A percentile compares a stretch with the other conserved stretches of the same genome.
Conservation (phyloP, 2,329 filamentous ascomycete species). For the Niveomyces coronatus region DNA sequence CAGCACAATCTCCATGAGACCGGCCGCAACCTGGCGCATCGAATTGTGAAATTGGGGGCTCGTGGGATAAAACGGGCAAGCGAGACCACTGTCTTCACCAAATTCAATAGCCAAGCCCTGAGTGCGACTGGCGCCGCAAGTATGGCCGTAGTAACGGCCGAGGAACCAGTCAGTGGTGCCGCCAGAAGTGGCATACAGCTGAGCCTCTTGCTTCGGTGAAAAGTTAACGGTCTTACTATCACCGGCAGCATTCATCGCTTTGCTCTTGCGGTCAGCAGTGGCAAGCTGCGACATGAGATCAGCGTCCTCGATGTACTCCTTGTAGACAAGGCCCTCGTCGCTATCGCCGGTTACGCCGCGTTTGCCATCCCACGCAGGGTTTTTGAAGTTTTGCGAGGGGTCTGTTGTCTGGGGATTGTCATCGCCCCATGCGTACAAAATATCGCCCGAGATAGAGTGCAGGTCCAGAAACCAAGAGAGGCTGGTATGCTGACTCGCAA, state of each 20-base stretch:
- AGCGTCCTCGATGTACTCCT: slow-evolving; percentile 31
- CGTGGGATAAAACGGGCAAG: slow-evolving; percentile 36
- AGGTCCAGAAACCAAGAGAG: slow-evolving; percentile 49
- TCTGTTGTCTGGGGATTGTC: slow-evolving; percentile 39
- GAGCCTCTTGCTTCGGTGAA: slow-evolving; percentile 26
- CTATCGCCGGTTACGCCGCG: slow-evolving; percentile 35
- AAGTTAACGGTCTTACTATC: slow-evolving; percentile 22
- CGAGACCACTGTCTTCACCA: slow-evolving; percentile 20
- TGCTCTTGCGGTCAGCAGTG: slow-evolving; percentile 24
- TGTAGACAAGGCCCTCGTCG: slow-evolving; percentile 26
- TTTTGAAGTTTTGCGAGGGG: slow-evolving; percentile 40
- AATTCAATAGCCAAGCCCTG: slow-evolving; percentile 38
- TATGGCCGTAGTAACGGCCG: slow-evolving; percentile 28
- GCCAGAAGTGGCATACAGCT: slow-evolving; percentile 36
- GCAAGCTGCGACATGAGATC: slow-evolving; percentile 25
- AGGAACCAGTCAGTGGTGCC: slow-evolving; percentile 37
- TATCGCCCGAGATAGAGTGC: slow-evolving; percentile 40
- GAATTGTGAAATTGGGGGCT: slow-evolving; percentile 30
- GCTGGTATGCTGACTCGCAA: slow-evolving; percentile 37
- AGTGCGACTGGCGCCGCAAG: slow-evolving; percentile 26
- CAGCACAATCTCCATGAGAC: slow-evolving; percentile 37
- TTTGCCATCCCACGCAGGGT: slow-evolving; percentile 38
- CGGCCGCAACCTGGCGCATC: slow-evolving; percentile 33
- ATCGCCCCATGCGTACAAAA: slow-evolving; percentile 49
- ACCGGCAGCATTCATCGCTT: slow-evolving; percentile 29